Base-by-base conservation (phyloP, 306 rosid species). In the Medicago ruthenica region DNA sequence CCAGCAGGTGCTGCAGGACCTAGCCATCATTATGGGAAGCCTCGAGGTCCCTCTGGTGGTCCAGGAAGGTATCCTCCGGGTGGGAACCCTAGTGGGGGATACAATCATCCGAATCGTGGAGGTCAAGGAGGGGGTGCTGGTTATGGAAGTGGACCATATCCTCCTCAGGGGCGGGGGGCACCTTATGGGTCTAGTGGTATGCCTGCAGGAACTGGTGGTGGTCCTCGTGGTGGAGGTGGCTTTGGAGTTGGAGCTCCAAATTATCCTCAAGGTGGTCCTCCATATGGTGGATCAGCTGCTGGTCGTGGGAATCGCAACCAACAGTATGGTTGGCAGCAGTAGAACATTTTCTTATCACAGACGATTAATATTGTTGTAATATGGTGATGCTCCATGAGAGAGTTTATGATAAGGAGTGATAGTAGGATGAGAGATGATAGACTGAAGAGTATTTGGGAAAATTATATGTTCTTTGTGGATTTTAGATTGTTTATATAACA, bases 91-190 rank as follows among this genome's bases (percentile, higher is more conserved):
- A 70, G 82, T 40, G 88, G 90, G 8, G 83, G 80, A 67, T 82
- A 82, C 77, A 86, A 77, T 73, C 85, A 79, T 45, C 85, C 71
- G 21, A 88, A 80, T 16, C 86, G 89, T n/a, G 85, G 83, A 36
- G 85, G 80, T 60, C 92, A 86, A 86, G 90, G 74, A 20, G 87
- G 84, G 14, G 61, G 75, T 6, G 21, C 71, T 39, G 76, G 81
- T 58, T 90, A 86, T 51, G 80, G 83, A 34, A 76, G 83, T 58
- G 89, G 88, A 16, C 87, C 88, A 41, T 90, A 86, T 78, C 96
- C 96, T 63, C 83, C 96, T 1, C 92, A 90, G 61, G 92, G 88
- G 17, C 83, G 88, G 4, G 96, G 88, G 18, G 87, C 90, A 40
- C 90, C 91, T 53, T 91, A 87, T 45, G 85, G 79, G 10, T 87